These are phyloP conservation scores for Cladosporium cucumerinum DNA, from an alignment of 2,329 filamentous ascomycete genomes.

Conservation along the genomic window DNA sequence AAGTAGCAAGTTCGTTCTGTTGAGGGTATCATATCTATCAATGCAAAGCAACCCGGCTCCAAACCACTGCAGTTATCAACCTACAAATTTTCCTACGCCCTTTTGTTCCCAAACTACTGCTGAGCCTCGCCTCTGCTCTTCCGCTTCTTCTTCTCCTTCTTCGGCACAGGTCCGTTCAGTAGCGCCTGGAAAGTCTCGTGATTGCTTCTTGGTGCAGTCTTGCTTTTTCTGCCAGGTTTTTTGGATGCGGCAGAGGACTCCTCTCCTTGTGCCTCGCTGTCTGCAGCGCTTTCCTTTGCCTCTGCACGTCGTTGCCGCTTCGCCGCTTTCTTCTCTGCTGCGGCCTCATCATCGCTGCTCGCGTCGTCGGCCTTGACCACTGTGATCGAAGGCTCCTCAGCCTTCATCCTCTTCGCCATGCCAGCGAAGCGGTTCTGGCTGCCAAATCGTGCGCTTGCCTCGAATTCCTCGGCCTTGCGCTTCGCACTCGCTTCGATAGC, in stretches of 20 bases:
- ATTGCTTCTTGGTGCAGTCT: conserved; percentile 17
- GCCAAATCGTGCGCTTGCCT: conserved; percentile 23
- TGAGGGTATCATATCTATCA: conserved; percentile 16
- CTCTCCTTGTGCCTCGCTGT: background rate
- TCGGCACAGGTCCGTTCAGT: conserved; percentile 28
- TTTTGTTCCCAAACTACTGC: background rate
- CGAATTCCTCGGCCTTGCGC: conserved; percentile 36
- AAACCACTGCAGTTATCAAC: background rate
- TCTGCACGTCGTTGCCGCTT: conserved; percentile 18
- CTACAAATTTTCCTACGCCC: background rate
- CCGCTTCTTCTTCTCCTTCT: conserved; percentile 27
- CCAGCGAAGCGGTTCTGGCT: conserved; percentile 35
- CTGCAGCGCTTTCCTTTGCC: conserved; percentile 13
- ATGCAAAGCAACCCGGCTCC: conserved; percentile 6
- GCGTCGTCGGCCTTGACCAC: conserved; percentile 17
- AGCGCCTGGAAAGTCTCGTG: conserved; percentile 27
- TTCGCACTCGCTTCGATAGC: conserved; percentile 38
- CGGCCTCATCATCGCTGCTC: conserved; percentile 9
- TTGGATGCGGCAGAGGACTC: background rate
- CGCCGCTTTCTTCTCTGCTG: conserved; percentile 19
- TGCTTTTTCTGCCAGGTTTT: conserved; percentile 10
- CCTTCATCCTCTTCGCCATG: conserved; percentile 33
- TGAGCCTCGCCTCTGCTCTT: conserved; percentile 21
- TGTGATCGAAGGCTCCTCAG: conserved; percentile 24
- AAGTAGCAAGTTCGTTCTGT: conserved; percentile 13